phyloP scores from a whole-genome alignment of 2,329 filamentous ascomycete species.

The Paracorniculantispora psalliotae region DNA sequence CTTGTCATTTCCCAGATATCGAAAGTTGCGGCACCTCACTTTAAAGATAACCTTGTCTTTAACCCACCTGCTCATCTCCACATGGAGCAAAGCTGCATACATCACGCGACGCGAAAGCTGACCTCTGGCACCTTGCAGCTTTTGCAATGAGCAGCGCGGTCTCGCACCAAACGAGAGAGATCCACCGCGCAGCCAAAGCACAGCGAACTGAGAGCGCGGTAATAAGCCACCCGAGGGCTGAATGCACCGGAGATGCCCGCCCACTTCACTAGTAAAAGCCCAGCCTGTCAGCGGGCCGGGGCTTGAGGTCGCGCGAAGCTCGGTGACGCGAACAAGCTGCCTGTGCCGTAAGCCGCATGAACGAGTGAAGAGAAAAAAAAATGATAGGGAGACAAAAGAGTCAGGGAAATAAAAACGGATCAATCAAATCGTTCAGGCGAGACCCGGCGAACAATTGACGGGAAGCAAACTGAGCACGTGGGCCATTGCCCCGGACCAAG shows the following conservation, averaged over 20 bases:
- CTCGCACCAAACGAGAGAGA: neutral
- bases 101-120: constrained; percentile 6
- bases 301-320: neutral
- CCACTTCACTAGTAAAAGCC: neutral
- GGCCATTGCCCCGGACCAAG: constrained; percentile 1
- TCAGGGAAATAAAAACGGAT: neutral
- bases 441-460: neutral
- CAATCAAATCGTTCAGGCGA: neutral
- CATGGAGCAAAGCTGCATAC: neutral
- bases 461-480: constrained; percentile 1
- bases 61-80: constrained; percentile 1
- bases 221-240: neutral
- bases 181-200: neutral
- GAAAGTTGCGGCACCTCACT: no score
- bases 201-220: neutral
- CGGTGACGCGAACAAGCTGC: neutral
- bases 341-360: constrained; percentile 1
- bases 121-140: neutral
- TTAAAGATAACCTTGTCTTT: neutral
- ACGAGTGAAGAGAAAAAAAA: neutral
- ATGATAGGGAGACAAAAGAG: neutral
- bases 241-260: neutral
- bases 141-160: neutral
- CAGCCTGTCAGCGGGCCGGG: neutral
- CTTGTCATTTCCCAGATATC: no score